phyloP scores from a whole-genome alignment of 2,329 filamentous ascomycete species.

The Ampelomyces quisqualis region DNA sequence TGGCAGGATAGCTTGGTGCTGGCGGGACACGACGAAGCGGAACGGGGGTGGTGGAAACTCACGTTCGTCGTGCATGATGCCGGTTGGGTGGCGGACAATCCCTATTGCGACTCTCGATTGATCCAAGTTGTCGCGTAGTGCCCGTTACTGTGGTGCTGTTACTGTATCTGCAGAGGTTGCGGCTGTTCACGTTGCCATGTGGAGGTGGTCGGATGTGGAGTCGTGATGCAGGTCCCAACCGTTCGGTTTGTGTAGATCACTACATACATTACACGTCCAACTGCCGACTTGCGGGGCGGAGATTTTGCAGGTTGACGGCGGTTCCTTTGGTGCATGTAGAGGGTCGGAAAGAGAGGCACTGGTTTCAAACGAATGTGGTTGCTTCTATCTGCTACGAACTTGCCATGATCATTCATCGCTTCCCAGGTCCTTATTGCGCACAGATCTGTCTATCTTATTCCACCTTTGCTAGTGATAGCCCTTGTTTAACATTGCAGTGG shows the following conservation, averaged over 20 bases:
- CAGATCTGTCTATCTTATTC: no score
- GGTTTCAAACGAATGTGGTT: no score
- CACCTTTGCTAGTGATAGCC: no score
- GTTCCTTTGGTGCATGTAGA: no score
- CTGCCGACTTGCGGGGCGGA: conserved; percentile 6
- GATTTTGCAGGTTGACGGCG: no score
- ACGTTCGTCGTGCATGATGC: conserved; percentile 43
- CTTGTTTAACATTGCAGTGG: not conserved
- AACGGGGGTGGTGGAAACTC: conserved; percentile 16
- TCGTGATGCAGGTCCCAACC: conserved; percentile 18
- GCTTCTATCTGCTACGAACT: no score
- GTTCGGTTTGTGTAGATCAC: not conserved
- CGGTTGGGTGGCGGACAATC: not conserved
- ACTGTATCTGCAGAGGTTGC: conserved; percentile 3
- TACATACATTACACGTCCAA: conserved; percentile 7
- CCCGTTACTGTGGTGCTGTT: not conserved
- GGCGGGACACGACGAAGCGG: no score
- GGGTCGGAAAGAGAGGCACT: no score
- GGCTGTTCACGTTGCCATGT: conserved; percentile 1
- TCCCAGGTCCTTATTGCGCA: no score
- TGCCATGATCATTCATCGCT: no score
- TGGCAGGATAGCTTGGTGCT: no score
- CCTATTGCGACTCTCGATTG: no score
- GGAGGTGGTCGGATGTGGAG: conserved; percentile 2
- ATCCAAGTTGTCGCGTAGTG: conserved; percentile 9